Conservation (phyloP, 2,329 filamentous ascomycete species). For the Xylariales sp. region DNA sequence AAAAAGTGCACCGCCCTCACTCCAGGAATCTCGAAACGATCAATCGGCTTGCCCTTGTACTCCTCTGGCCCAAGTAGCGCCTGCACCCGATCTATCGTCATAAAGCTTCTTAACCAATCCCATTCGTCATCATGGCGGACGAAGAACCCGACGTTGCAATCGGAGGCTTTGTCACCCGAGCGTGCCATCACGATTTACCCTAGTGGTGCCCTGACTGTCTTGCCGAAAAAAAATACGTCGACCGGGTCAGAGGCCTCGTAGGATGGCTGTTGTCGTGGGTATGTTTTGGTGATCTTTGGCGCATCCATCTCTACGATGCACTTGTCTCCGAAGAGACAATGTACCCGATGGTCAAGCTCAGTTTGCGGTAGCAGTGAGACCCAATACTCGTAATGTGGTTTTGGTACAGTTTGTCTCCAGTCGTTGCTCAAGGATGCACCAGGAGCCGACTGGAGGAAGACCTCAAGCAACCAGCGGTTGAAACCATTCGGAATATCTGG, state of each 20-base stretch:
- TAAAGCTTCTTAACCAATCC: conserved; percentile 13
- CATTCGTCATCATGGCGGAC: conserved; percentile 16
- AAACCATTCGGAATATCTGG: conserved; percentile 15
- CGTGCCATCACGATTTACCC: conserved; percentile 27
- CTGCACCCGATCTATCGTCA: conserved; percentile 3
- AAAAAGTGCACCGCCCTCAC: conserved; percentile 29
- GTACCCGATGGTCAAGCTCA: conserved; percentile 18
- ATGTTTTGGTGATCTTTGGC: conserved; percentile 15
- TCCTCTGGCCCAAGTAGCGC: conserved; percentile 9
- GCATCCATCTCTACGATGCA: conserved; percentile 17
- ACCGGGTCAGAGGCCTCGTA: conserved; percentile 17
- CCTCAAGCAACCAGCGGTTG: conserved; percentile 19
- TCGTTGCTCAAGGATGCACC: conserved; percentile 21
- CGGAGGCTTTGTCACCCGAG: conserved; percentile 19
- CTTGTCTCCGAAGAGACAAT: conserved; percentile 17
- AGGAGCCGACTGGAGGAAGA: conserved; percentile 20
- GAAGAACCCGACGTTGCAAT: conserved; percentile 19
- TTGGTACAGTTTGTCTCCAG: conserved; percentile 19
- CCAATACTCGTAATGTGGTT: conserved; percentile 22
- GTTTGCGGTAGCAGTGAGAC: conserved; percentile 20
- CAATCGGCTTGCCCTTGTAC: conserved; percentile 11
- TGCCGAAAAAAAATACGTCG: conserved; percentile 16
- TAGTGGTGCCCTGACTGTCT: conserved; percentile 21
- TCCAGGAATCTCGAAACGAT: conserved; percentile 9
- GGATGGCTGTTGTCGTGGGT: conserved; percentile 15